Base-by-base conservation (phyloP, 2,329 filamentous ascomycete species). In the Ampelomyces quisqualis region DNA sequence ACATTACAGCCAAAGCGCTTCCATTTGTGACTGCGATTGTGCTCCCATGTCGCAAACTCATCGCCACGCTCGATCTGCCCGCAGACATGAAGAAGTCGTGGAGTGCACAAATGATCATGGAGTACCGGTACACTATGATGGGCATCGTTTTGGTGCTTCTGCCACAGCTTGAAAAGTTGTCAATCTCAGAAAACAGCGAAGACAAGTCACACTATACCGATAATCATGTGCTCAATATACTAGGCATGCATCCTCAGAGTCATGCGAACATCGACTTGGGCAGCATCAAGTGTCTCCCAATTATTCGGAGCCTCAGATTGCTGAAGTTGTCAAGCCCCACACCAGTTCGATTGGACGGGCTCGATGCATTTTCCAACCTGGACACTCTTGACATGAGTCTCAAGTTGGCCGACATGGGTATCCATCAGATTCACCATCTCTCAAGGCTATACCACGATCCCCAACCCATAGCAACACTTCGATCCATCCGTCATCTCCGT, bases 111-210 rank as follows among this genome's bases (percentile, higher is more conserved):
- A 18, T 20, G n/a, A 24, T 8, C 3, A 9, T 28, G 35, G 28
- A 31, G 10, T 24, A 17, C 7, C 22, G 31, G 7, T 10, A 22
- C 5, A 13, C 13, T 6, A 4, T 36, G 20, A 14, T 13, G 5
- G 20, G 20, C 6, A 9, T 41, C 9, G n/a, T 53, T 3, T 24
- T 47, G 17, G 21, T 37, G 10, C 30, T 46, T 2, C 4, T 45
- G 23, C 41, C 37, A 43, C 39, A 38, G 3, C 34, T 53, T 2
- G 32, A 43, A 22, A 35, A 23, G 5, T 26, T 53, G n/a, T 50
- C 47, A 19, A 36, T 53, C 18, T 43, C 44, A 6, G 28, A 32
- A 18, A 18, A n/a, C 11, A 18, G 18, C 21, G 3, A 13, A 6
- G 18, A 32, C 7, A 13, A 8, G 7, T 19, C 8, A 18, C 5